Percentiles rank a stretch among this genome's conserved stretches.
Evolutionary conservation across 2,329 filamentous ascomycete genomes (phyloP).

Genomic region (Aspergillus sp.): DNA sequence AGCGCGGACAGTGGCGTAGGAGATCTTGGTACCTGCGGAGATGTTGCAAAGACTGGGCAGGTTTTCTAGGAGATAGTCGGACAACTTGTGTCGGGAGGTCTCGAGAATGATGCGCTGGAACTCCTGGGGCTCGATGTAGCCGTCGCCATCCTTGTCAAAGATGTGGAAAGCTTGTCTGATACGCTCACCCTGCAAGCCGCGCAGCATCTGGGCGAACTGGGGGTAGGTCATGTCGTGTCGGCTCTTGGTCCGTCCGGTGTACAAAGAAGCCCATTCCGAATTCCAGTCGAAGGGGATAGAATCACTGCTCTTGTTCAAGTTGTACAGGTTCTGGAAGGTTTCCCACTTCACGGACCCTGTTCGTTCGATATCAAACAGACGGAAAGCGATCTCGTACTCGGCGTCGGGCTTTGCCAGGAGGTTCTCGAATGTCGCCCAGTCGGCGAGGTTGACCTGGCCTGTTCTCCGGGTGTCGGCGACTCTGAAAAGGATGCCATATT

Average conservation of each 20-base stretch:
- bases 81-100: constrained; percentile 92
- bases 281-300: constrained; percentile 95
- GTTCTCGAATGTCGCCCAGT: constrained; percentile 94
- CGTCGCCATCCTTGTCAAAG: constrained; percentile 87
- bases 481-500: constrained; percentile 88
- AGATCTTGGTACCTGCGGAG: constrained; percentile 84
- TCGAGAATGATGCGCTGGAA: constrained; percentile 96
- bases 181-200: constrained; percentile 90
- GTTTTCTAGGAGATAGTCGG: constrained; percentile 88
- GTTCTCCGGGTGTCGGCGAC: constrained; percentile 76
- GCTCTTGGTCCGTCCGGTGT: constrained; percentile 82
- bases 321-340: constrained; percentile 78
- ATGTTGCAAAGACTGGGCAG: constrained; percentile 94
- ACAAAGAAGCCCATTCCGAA: constrained; percentile 91
- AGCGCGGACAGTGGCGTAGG: constrained; percentile 92
- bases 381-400: constrained; percentile 98
- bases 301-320: constrained; percentile 78
- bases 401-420: constrained; percentile 90
- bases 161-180: constrained; percentile 91
- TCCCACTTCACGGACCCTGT: constrained; percentile 86
- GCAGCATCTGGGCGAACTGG: constrained; percentile 97
- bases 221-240: constrained; percentile 90
- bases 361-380: constrained; percentile 84
- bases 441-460: constrained; percentile 71
- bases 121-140: constrained; percentile 90